Percentiles rank a stretch among this genome's conserved stretches.
phyloP scores from a whole-genome alignment of 2,329 filamentous ascomycete genomes.

The Aureobasidium pullulans region DNA sequence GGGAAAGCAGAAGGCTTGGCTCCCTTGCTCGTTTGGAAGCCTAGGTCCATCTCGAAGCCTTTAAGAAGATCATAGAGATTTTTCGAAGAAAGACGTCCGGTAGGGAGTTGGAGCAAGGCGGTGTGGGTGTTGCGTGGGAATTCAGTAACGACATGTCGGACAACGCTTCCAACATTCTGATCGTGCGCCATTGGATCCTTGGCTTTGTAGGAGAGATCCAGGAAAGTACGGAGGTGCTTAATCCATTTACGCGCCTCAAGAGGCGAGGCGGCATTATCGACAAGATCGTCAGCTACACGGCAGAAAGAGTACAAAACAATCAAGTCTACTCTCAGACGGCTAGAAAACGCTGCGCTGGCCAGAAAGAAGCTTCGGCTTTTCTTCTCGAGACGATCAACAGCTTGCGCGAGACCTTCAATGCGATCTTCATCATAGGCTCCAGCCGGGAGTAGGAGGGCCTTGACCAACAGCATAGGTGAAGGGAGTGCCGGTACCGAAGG shows the following conservation, averaged over 20 bases:
- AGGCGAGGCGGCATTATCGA: slow-evolving; percentile 54
- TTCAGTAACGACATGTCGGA: slow-evolving; percentile 35
- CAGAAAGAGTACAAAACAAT: slow-evolving; percentile 67
- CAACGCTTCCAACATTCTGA: slow-evolving; percentile 22
- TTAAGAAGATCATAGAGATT: slow-evolving; percentile 58
- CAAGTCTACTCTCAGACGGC: slow-evolving; percentile 60
- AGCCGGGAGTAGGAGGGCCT: slow-evolving; percentile 44
- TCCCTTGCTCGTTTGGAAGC: slow-evolving; percentile 35
- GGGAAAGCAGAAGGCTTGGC: slow-evolving; percentile 36
- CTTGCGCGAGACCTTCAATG: slow-evolving; percentile 52
- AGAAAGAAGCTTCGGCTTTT: slow-evolving; percentile 71
- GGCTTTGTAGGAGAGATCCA: slow-evolving; percentile 46
- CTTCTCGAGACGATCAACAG: slow-evolving; percentile 48
- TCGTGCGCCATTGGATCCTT: slow-evolving; percentile 22
- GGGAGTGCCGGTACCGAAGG: slow-evolving; percentile 42
- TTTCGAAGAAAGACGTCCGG: slow-evolving; percentile 45
- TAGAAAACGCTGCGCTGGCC: slow-evolving; percentile 61
- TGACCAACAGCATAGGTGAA: slow-evolving; percentile 44
- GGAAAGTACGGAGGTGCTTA: slow-evolving; percentile 48
- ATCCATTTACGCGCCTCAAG: slow-evolving; percentile 53
- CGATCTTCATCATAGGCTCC: slow-evolving; percentile 50
- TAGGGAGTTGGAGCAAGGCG: slow-evolving; percentile 54
- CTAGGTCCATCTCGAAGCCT: slow-evolving; percentile 62
- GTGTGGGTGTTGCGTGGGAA: slow-evolving; percentile 49
- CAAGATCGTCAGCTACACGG: slow-evolving; percentile 63